These are phyloP conservation scores for Globisporangium iwayamae DNA, from an alignment of 352 stramenopile species.

Conservation along the genomic window DNA sequence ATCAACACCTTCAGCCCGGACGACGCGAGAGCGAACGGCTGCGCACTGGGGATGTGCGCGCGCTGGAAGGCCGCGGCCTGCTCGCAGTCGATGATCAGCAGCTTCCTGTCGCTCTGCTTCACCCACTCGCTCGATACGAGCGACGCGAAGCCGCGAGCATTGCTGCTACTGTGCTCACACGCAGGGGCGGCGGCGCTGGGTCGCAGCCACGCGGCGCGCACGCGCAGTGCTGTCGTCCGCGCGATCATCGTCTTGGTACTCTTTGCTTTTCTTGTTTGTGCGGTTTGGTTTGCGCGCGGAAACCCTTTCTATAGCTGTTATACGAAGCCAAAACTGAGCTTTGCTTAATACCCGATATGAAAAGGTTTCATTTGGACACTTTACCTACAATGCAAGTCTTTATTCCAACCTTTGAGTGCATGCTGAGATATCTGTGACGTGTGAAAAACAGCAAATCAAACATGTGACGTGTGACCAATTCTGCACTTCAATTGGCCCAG, in stretches of 20 bases:
- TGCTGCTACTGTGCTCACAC: constrained; percentile 35
- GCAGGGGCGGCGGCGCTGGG: background rate
- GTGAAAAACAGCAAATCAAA: background rate
- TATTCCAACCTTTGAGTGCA: too few species aligned
- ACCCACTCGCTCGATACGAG: constrained; percentile 44
- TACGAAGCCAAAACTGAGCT: background rate
- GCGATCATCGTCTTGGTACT: background rate
- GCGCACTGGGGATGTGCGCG: constrained; percentile 45
- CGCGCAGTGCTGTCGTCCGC: background rate
- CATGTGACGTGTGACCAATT: constrained; percentile 25
- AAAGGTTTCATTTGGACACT: too few species aligned
- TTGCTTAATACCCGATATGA: background rate
- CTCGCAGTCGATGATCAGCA: constrained; percentile 60
- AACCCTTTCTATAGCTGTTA: background rate
- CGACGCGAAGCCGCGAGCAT: constrained; percentile 25
- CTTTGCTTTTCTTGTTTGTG: background rate
- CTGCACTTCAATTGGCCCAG: background rate
- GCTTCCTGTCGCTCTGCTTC: constrained; percentile 19
- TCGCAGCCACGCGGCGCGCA: background rate
- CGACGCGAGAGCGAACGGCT: constrained; percentile 38
- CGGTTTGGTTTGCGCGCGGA: too few species aligned
- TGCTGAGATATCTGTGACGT: too few species aligned
- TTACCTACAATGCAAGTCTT: too few species aligned
- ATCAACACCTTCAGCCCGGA: constrained; percentile 45
- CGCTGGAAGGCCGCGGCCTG: constrained; percentile 45